A percentile compares a stretch with the other conserved stretches of the same genome.
Conservation (phyloP, 192 early-diverging fungal species). For the Gigaspora rosea region DNA sequence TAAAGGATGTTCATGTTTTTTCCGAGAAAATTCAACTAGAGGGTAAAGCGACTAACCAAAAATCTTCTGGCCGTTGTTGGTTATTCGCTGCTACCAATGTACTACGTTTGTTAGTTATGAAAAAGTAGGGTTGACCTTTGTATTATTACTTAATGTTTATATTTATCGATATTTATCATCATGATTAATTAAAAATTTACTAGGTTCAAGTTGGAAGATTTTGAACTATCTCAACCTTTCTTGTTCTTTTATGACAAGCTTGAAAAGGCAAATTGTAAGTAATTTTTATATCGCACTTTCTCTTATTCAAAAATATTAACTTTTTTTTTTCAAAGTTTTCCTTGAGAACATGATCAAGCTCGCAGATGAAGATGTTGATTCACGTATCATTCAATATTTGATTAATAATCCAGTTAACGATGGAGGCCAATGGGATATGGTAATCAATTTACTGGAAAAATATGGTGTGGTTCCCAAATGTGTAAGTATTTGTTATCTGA, state of each 20-base stretch:
- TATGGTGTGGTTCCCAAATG: slow-evolving; percentile 75
- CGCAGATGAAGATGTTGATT: slow-evolving; percentile 60
- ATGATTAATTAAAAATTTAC: background rate
- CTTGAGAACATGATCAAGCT: slow-evolving; percentile 73
- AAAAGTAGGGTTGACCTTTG: slow-evolving; percentile 40
- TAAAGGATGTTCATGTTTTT: slow-evolving; percentile 58
- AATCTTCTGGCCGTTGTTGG: slow-evolving; percentile 78
- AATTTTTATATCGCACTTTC: background rate
- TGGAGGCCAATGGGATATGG: slow-evolving; percentile 82
- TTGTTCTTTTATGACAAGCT: slow-evolving; percentile 80
- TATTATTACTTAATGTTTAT: background rate
- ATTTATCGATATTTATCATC: background rate
- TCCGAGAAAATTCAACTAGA: slow-evolving; percentile 58
- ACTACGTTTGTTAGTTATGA: slow-evolving; percentile 67
- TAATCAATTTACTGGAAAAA: slow-evolving; percentile 69
- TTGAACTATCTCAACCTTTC: slow-evolving; percentile 78
- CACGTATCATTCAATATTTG: slow-evolving; percentile 70
- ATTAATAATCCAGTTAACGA: slow-evolving; percentile 67
- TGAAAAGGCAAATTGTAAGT: slow-evolving; percentile 75
- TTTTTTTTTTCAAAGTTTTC: slow-evolving; percentile 48
- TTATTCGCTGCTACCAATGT: slow-evolving; percentile 80
- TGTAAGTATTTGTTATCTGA: slow-evolving; percentile 1
- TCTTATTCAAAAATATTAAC: background rate
- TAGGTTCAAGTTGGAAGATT: slow-evolving; percentile 71
- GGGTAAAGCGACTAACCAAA: slow-evolving; percentile 68